Evolutionary conservation across 2,329 filamentous ascomycete genomes (phyloP).

Genomic region (Phaeosphaeriaceae sp.): DNA sequence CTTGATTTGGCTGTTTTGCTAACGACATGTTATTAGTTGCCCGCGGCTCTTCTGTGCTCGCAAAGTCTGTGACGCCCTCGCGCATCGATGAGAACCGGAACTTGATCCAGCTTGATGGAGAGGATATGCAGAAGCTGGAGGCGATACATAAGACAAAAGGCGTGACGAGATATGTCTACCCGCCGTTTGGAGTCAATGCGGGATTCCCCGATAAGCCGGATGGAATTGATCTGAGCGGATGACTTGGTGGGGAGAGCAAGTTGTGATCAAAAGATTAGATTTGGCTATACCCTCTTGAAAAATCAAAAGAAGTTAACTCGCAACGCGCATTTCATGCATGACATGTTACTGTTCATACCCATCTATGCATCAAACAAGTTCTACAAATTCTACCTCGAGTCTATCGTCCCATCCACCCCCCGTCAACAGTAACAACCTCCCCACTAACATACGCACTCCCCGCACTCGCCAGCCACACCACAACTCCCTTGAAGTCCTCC

Average conservation of each 20-base stretch:
- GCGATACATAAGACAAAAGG: slow-evolving; percentile 56
- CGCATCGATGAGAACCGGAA: slow-evolving; percentile 75
- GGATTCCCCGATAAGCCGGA: slow-evolving; percentile 58
- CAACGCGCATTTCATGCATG: no score
- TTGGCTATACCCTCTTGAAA: slow-evolving; percentile 2
- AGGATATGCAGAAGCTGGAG: slow-evolving; percentile 64
- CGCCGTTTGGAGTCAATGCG: slow-evolving; percentile 57
- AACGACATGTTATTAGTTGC: slow-evolving; percentile 58
- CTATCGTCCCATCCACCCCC: slow-evolving; percentile 90
- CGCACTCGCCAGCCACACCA: slow-evolving; percentile 77
- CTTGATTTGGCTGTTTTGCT: no score
- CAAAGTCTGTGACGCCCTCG: slow-evolving; percentile 73
- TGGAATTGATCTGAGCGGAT: slow-evolving; percentile 45
- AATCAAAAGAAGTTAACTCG: no score
- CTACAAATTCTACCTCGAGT: not conserved
- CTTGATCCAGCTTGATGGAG: slow-evolving; percentile 68
- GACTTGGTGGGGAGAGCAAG: slow-evolving; percentile 15
- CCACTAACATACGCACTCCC: slow-evolving; percentile 85
- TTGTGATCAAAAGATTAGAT: slow-evolving; percentile 14
- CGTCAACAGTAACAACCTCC: slow-evolving; percentile 83
- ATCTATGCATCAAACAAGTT: not conserved
- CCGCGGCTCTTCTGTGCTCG: slow-evolving; percentile 72
- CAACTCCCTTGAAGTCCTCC: slow-evolving; percentile 86
- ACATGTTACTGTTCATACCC: no score
- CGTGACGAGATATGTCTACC: slow-evolving; percentile 57